phyloP scores from a whole-genome alignment of 768 basidiomycete genomes.

The Filobasidium floriforme region DNA sequence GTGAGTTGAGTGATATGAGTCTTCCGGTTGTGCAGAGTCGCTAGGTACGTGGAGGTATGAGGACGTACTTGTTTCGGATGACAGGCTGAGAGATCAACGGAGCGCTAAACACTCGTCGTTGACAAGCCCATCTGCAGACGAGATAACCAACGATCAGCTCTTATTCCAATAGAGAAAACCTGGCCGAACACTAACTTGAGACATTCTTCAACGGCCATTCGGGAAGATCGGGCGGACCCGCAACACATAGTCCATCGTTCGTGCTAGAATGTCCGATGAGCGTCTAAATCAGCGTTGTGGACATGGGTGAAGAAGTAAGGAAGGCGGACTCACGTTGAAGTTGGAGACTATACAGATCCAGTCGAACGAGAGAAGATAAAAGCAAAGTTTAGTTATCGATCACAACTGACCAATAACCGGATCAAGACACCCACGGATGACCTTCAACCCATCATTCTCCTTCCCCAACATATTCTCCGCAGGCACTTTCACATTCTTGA shows the following conservation, averaged over 20 bases:
- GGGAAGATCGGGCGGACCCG: constrained; percentile 64
- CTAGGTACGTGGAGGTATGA: too few relatives aligned
- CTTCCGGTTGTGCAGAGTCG: too few relatives aligned
- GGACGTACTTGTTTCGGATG: constrained; percentile 63
- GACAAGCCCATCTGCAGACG: constrained; percentile 63
- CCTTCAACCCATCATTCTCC: constrained; percentile 70
- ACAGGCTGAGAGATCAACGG: constrained; percentile 69
- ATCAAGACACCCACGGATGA: constrained; percentile 49
- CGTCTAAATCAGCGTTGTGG: too few relatives aligned
- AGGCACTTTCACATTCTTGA: constrained; percentile 69
- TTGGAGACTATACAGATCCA: constrained; percentile 57
- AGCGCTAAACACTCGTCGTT: constrained; percentile 87
- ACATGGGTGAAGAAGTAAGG: neutral
- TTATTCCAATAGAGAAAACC: neutral
- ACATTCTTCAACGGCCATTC: constrained; percentile 73
- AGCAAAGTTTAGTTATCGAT: neutral
- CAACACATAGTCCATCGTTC: constrained; percentile 87
- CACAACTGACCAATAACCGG: too few relatives aligned
- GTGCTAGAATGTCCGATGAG: too few relatives aligned
- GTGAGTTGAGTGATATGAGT: too few relatives aligned
- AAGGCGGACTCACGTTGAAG: constrained; percentile 56
- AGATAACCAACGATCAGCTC: neutral
- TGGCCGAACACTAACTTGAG: constrained; percentile 51
- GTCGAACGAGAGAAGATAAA: neutral
- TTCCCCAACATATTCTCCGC: constrained; percentile 77